Evolutionary conservation across 75 land plant species (phyloP).

Genomic region (Picea glauca): DNA sequence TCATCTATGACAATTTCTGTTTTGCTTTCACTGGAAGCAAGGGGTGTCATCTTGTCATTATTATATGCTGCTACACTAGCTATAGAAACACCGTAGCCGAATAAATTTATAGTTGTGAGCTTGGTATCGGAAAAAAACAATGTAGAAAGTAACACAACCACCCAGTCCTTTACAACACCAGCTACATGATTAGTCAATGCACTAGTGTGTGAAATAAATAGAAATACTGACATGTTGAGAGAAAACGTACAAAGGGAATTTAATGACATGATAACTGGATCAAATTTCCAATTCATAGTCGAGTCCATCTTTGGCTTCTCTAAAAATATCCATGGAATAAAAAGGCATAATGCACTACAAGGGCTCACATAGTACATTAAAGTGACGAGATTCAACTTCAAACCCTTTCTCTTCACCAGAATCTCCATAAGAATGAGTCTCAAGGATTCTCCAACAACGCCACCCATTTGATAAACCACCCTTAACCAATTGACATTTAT

Average conservation of each 20-base stretch:
- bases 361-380: no score
- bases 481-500: slow-evolving; percentile 85
- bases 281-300: no score
- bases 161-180: slow-evolving; percentile 71
- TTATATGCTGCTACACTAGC: slow-evolving; percentile 38
- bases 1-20: not conserved
- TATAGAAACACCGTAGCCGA: slow-evolving; percentile 89
- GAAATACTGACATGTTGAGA: no score
- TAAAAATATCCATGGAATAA: no score
- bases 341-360: no score
- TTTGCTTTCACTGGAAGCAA: slow-evolving; percentile 26
- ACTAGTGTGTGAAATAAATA: no score
- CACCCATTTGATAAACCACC: slow-evolving; percentile 95
- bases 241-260: no score
- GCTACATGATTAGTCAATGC: slow-evolving; percentile 91
- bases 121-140: slow-evolving; percentile 82
- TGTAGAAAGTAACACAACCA: slow-evolving; percentile 42
- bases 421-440: slow-evolving; percentile 83
- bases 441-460: slow-evolving; percentile 89
- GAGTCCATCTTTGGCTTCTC: no score
- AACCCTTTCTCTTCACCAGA: no score
- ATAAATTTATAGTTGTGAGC: slow-evolving; percentile 72
- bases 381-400: no score
- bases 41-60: slow-evolving; percentile 59
- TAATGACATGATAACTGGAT: no score